These are phyloP conservation scores for Penicillium polonicum DNA, from an alignment of 2,329 filamentous ascomycete genomes.

Conservation along the genomic window DNA sequence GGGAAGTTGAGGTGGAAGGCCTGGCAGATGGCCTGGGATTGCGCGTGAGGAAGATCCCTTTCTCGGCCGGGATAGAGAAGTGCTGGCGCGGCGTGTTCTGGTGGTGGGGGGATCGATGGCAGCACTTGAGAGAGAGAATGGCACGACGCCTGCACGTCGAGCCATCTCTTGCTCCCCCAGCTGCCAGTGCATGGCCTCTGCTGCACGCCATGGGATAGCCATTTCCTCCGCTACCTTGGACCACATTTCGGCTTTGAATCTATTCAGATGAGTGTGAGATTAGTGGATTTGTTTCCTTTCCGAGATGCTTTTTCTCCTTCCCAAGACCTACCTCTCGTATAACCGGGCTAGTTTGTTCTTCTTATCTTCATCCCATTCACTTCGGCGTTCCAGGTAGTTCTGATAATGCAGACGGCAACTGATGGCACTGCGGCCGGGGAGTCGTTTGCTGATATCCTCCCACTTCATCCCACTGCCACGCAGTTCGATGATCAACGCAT, in stretches of 20 bases:
- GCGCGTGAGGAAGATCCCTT: conserved; percentile 42
- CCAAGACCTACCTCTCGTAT: conserved; percentile 79
- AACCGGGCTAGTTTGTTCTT: conserved; percentile 94
- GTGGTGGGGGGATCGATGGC: conserved; percentile 50
- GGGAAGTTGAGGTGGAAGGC: conserved; percentile 38
- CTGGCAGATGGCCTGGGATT: conserved; percentile 28
- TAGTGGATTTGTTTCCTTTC: conserved; percentile 5
- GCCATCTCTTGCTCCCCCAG: conserved; percentile 94
- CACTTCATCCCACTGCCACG: conserved; percentile 93
- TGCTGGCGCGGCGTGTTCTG: conserved; percentile 38
- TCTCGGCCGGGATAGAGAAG: conserved; percentile 40
- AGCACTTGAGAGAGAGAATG: conserved; percentile 69
- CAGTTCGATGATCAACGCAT: conserved; percentile 89
- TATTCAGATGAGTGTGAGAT: conserved; percentile 41
- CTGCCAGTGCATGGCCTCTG: conserved; percentile 98
- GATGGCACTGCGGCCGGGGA: conserved; percentile 88
- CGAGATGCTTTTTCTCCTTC: neutral
- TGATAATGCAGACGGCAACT: conserved; percentile 94
- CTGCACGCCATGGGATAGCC: conserved; percentile 90
- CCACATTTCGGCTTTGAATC: conserved; percentile 99
- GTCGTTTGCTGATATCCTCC: conserved; percentile 92
- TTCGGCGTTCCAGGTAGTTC: conserved; percentile 90
- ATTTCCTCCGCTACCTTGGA: conserved; percentile 92
- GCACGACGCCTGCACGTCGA: conserved; percentile 80
- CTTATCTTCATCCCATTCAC: conserved; percentile 95